These are phyloP conservation scores for Aspergillus vadensis DNA, from an alignment of 2,329 filamentous ascomycete genomes.

Conservation along the genomic window DNA sequence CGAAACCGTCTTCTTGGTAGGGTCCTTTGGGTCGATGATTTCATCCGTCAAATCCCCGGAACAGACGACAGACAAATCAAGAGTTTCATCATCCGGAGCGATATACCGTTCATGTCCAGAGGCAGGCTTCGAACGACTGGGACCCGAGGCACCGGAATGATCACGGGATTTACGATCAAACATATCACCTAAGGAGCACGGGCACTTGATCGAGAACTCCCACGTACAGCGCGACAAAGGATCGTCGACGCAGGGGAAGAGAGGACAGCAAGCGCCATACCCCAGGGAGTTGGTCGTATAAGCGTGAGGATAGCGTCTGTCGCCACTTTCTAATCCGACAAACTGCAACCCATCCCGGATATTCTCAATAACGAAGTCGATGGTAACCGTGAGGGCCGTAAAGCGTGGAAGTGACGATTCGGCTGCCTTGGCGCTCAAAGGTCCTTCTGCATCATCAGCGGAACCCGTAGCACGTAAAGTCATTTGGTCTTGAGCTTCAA, in stretches of 20 bases:
- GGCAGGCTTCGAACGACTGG: conserved; percentile 29
- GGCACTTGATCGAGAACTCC: conserved; percentile 84
- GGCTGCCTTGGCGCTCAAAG: conserved; percentile 34
- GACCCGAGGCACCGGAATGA: conserved; percentile 19
- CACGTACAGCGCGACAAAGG: conserved; percentile 78
- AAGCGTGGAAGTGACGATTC: conserved; percentile 52
- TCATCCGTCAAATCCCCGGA: conserved; percentile 89
- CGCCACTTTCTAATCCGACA: conserved; percentile 77
- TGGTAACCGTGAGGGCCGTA: conserved; percentile 63
- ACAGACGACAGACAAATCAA: conserved; percentile 88
- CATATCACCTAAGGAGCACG: conserved; percentile 80
- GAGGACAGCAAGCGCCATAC: conserved; percentile 76
- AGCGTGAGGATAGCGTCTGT: conserved; percentile 83
- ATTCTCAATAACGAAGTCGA: conserved; percentile 75
- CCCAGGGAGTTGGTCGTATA: conserved; percentile 83
- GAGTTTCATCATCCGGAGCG: conserved; percentile 76
- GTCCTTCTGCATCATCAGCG: conserved; percentile 42
- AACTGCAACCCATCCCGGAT: conserved; percentile 90
- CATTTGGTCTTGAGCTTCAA: conserved; percentile 51
- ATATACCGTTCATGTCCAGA: conserved; percentile 43
- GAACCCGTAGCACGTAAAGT: conserved; percentile 43
- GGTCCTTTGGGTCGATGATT: conserved; percentile 71
- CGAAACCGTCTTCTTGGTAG: conserved; percentile 81
- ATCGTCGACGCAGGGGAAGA: conserved; percentile 94
- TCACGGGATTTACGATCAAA: conserved; percentile 45